Evolutionary conservation across 2,329 filamentous ascomycete genomes (phyloP).

Genomic region (Epicoccum sorghinum): DNA sequence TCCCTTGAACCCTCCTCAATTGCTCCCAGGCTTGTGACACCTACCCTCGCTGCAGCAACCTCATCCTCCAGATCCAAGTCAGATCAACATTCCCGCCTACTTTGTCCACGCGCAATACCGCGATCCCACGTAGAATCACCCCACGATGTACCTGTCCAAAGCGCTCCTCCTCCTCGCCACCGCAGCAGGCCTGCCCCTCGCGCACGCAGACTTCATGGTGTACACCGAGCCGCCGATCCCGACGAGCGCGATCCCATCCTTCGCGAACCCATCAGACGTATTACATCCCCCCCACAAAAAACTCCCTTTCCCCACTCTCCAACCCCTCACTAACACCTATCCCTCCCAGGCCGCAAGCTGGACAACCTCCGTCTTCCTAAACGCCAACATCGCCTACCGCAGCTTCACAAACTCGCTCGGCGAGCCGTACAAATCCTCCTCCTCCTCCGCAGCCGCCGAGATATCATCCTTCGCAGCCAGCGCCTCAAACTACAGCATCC

Average conservation of each 20-base stretch:
- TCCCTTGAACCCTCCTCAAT: neutral
- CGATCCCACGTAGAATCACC: neutral
- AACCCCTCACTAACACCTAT: neutral
- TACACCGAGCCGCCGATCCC: conserved; percentile 41
- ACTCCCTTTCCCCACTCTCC: neutral
- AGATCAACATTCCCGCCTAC: neutral
- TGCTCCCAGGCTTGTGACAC: neutral
- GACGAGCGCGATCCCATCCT: conserved; percentile 32
- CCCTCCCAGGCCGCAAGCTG: conserved; percentile 28
- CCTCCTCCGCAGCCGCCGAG: conserved; percentile 34
- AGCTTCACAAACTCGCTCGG: conserved; percentile 30
- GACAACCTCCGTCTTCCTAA: conserved; percentile 37
- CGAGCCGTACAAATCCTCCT: conserved; percentile 32
- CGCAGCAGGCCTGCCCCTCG: conserved; percentile 22
- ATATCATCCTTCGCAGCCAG: conserved; percentile 30
- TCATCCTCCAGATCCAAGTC: neutral
- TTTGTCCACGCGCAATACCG: neutral
- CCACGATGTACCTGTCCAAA: conserved; percentile 20
- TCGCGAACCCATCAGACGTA: conserved; percentile 31
- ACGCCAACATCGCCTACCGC: conserved; percentile 32
- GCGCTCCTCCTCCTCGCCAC: conserved; percentile 23
- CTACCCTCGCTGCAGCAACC: neutral
- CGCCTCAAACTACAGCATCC: conserved; percentile 35
- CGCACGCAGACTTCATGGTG: conserved; percentile 39
- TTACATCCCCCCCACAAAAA: neutral